Conservation (phyloP, 805 yeast species). For the Starmerella potacharoeniae region DNA sequence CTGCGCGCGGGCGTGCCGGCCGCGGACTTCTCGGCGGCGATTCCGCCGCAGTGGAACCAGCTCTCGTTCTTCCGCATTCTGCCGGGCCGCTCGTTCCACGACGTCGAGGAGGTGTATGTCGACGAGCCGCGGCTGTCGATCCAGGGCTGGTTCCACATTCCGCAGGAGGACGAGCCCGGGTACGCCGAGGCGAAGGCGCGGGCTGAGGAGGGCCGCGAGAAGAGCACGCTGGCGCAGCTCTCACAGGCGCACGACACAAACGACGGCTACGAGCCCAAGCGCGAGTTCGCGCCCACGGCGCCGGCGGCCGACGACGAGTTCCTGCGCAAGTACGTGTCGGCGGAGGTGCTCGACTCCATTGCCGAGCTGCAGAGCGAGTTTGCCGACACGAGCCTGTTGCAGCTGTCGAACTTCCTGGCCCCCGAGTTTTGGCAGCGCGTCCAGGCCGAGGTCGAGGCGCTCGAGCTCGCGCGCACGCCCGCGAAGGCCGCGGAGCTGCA, state of each 20-base stretch:
- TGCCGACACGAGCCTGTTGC: constrained; percentile 56
- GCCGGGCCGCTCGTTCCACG: constrained; percentile 95
- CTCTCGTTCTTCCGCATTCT: constrained; percentile 91
- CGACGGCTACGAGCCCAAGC: constrained; percentile 74
- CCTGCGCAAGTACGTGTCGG: constrained; percentile 46
- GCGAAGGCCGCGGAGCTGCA: constrained; percentile 10
- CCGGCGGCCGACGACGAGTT: constrained; percentile 37
- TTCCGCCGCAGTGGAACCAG: constrained; percentile 91
- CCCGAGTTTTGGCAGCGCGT: constrained; percentile 41
- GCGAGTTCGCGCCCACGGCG: constrained; percentile 22
- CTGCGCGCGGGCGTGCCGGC: constrained; percentile 81
- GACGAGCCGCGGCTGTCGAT: constrained; percentile 84
- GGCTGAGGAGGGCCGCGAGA: constrained; percentile 67
- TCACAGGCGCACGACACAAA: constrained; percentile 64
- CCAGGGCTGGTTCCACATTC: constrained; percentile 99
- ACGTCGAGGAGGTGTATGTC: constrained; percentile 90
- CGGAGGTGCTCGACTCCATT: constrained; percentile 38
- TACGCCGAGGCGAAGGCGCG: constrained; percentile 32
- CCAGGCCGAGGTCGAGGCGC: constrained; percentile 39
- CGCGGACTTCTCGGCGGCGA: constrained; percentile 54
- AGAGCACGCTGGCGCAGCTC: constrained; percentile 60
- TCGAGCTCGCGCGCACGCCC: constrained; percentile 32
- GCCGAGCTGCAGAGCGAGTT: constrained; percentile 41
- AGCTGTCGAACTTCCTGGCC: constrained; percentile 52
- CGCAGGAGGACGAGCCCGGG: constrained; percentile 86